Evolutionary conservation across 2,329 filamentous ascomycete genomes (phyloP).

Genomic region (Alternaria sp.): DNA sequence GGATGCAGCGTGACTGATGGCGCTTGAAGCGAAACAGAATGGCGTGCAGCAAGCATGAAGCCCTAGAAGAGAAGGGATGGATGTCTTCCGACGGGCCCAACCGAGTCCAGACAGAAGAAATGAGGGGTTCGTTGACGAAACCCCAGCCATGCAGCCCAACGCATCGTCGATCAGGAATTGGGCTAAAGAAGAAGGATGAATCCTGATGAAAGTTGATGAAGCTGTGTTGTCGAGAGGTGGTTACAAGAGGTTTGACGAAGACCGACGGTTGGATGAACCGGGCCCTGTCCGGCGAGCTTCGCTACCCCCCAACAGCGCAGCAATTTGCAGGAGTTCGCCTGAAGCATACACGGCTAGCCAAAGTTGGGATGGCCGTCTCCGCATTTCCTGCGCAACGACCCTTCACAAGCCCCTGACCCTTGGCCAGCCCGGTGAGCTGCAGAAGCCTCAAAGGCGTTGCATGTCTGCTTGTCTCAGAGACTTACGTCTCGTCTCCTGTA

Average conservation of each 20-base stretch:
- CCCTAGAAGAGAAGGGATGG: slow-evolving; percentile 31
- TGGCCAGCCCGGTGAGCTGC: slow-evolving; percentile 46
- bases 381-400: slow-evolving; percentile 50
- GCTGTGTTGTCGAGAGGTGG: slow-evolving; percentile 32
- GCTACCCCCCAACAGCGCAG: slow-evolving; percentile 44
- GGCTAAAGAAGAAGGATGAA: slow-evolving; percentile 15
- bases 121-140: slow-evolving; percentile 33
- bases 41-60: slow-evolving; percentile 45
- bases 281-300: slow-evolving; percentile 36
- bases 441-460: slow-evolving; percentile 52
- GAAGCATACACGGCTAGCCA: slow-evolving; percentile 48
- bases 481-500: slow-evolving; percentile 43
- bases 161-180: slow-evolving; percentile 27
- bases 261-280: slow-evolving; percentile 40
- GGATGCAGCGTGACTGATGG: slow-evolving; percentile 32
- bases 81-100: slow-evolving; percentile 29
- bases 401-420: slow-evolving; percentile 49
- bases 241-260: slow-evolving; percentile 36
- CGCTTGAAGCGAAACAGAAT: slow-evolving; percentile 46
- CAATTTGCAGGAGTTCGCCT: slow-evolving; percentile 50
- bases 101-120: slow-evolving; percentile 35
- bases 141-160: slow-evolving; percentile 22
- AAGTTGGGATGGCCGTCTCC: slow-evolving; percentile 48
- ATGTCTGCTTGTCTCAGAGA: slow-evolving; percentile 40
- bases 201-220: slow-evolving; percentile 28